A percentile compares a stretch with the other conserved stretches of the same genome.
Evolutionary conservation across 768 basidiomycete species (phyloP).

Genomic region (Boletus rubroflammeus): DNA sequence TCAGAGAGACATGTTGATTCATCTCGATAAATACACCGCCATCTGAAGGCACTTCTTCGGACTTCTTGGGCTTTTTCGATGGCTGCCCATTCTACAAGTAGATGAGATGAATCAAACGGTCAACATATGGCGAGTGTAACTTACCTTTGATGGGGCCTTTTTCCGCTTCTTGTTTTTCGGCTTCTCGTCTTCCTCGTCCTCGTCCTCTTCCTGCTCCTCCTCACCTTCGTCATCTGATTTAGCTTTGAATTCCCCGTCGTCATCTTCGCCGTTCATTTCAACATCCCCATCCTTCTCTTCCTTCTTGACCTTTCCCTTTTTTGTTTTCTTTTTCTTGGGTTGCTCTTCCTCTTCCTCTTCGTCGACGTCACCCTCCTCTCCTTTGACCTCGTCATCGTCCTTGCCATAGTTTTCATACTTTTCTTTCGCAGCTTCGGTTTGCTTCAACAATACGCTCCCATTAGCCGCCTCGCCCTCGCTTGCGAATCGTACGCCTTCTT

Average conservation of each 20-base stretch:
- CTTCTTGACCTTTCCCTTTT: slow-evolving; percentile 40
- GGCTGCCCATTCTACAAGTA: slow-evolving; percentile 33
- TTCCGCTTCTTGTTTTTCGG: slow-evolving; percentile 67
- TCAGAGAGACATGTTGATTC: slow-evolving; percentile 86
- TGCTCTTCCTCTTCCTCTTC: slow-evolving; percentile 28
- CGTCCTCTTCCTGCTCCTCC: slow-evolving; percentile 49
- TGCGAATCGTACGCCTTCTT: slow-evolving; percentile 92
- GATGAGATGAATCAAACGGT: neutral
- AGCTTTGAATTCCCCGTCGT: slow-evolving; percentile 40
- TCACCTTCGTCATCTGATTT: slow-evolving; percentile 46
- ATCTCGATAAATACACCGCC: slow-evolving; percentile 77
- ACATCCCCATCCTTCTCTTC: slow-evolving; percentile 41
- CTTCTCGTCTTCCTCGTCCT: slow-evolving; percentile 48
- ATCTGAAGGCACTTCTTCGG: slow-evolving; percentile 49
- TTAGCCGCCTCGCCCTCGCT: slow-evolving; percentile 94
- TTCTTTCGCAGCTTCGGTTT: slow-evolving; percentile 52
- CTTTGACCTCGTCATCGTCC: slow-evolving; percentile 39
- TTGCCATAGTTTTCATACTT: slow-evolving; percentile 40
- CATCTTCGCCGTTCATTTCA: slow-evolving; percentile 50
- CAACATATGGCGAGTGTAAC: neutral
- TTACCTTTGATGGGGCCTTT: slow-evolving; percentile 51
- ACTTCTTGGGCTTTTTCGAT: slow-evolving; percentile 59
- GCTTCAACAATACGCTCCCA: slow-evolving; percentile 80
- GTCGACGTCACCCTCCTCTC: slow-evolving; percentile 43
- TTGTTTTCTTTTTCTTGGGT: slow-evolving; percentile 27